Evolutionary conservation across 2,329 filamentous ascomycete genomes (phyloP), one percentile per base, ranked within the genome.

Genomic region (Fusarium keratoplasticum): DNA sequence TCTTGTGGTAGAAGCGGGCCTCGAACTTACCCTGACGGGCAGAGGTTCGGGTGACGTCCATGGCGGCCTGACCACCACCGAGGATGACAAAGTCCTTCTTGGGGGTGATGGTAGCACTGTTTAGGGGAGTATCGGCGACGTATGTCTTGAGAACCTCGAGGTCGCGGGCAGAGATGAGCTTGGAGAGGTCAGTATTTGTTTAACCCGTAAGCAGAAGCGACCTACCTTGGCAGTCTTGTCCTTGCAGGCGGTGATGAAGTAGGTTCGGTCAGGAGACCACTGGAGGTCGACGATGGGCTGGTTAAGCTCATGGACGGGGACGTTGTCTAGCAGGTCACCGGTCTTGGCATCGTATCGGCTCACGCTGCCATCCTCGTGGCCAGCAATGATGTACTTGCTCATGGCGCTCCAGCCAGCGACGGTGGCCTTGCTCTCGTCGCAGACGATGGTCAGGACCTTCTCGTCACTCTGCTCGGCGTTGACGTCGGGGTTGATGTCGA

Each of bases 31-130:
- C 96, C 89, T 99, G 96, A 77, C 96, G 91, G 59, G 95, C 92
- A 36, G 93, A 93, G 61, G 96, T 98, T 64, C 94, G 97, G 68
- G 96, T 99, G 85, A 99, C 96, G 82, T 98, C 96, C 95, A 98
- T 98, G 82, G 96, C 96, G 75, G 95, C 96, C 87, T 99, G 96
- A 79, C 96, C 96, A 91, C 96, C 96, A 80, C 96, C 96, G 52
- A 99, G 93, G 81, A 99, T 97, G 76, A 99, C 96, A 82, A 94
- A 99, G 82, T 98, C 95, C 87, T 98, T 98, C 86, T 97, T 96
- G 64, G 94, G 91, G 16, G 95, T 98, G 78, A 99, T 96, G 80
- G 93, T 91, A 76, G 96, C 96, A 82, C 93, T 96, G 91, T 99
- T 99, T 77, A 99, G 92, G 36, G 96, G 96, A 6, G 96, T 99